Conservation (phyloP, 768 basidiomycete genomes). For the Boletales sp. region DNA sequence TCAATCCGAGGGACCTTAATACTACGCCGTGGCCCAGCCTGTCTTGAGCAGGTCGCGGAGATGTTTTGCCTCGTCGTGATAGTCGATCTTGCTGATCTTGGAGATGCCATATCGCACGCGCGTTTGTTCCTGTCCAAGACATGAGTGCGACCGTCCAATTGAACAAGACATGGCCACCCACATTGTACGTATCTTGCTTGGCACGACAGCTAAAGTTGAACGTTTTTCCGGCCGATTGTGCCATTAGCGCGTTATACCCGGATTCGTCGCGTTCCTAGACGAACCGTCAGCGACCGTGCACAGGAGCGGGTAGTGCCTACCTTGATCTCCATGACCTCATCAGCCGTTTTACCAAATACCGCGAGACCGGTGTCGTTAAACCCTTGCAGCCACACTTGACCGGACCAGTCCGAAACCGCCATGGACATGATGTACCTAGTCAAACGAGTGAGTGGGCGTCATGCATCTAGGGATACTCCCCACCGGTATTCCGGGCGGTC, state of each 20-base stretch:
- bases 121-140: slow-evolving; percentile 57
- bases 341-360: slow-evolving; percentile 75
- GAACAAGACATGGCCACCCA: slow-evolving; percentile 34
- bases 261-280: slow-evolving; percentile 56
- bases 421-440: slow-evolving; percentile 76
- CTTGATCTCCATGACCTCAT: slow-evolving; percentile 73
- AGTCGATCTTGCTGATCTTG: slow-evolving; percentile 62
- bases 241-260: slow-evolving; percentile 56
- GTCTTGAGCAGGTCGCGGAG: slow-evolving; percentile 57
- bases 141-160: background rate
- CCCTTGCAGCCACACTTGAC: slow-evolving; percentile 88
- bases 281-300: background rate
- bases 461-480: slow-evolving; percentile 18
- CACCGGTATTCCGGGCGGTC: slow-evolving; percentile 78
- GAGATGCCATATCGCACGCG: slow-evolving; percentile 83
- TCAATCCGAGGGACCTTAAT: background rate
- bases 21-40: slow-evolving; percentile 42
- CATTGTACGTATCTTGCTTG: slow-evolving; percentile 83
- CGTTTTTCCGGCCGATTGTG: slow-evolving; percentile 60
- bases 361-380: slow-evolving; percentile 89
- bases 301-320: slow-evolving; percentile 30
- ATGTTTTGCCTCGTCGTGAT: slow-evolving; percentile 57
- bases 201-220: slow-evolving; percentile 87
- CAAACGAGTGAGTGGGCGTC: slow-evolving; percentile 1
- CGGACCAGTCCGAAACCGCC: slow-evolving; percentile 87